Conservation (phyloP, 805 yeast species). For the Sugiyamaella boreocaroliniensis region DNA sequence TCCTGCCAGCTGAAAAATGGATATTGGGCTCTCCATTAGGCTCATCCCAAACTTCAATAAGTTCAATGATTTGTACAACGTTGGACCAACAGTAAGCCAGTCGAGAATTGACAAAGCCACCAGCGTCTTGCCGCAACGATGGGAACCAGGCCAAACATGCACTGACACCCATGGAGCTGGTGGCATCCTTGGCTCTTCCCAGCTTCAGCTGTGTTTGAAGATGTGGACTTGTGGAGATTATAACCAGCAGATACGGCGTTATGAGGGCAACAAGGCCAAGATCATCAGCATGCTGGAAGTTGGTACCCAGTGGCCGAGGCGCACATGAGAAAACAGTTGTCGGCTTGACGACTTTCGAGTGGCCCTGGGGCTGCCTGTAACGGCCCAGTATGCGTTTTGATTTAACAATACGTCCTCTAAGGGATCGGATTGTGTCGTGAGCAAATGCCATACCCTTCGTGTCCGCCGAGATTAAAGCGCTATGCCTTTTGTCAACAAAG, state of each 20-base stretch:
- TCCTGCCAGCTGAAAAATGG: conserved; percentile 36
- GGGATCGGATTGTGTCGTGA: conserved; percentile 57
- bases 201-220: conserved; percentile 48
- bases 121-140: conserved; percentile 26
- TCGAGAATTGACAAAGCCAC: conserved; percentile 19
- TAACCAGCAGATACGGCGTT: conserved; percentile 43
- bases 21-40: conserved; percentile 22
- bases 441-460: conserved; percentile 49
- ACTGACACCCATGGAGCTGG: conserved; percentile 27
- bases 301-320: conserved; percentile 56
- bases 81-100: conserved; percentile 69
- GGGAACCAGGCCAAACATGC: conserved; percentile 66
- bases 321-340: conserved; percentile 38
- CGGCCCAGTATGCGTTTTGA: conserved; percentile 50
- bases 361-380: conserved; percentile 19
- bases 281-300: conserved; percentile 47
- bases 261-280: conserved; percentile 57
- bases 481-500: conserved; percentile 45
- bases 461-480: conserved; percentile 54
- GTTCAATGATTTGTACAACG: conserved; percentile 48
- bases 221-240: conserved; percentile 50
- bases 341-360: conserved; percentile 11
- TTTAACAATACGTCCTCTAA: conserved; percentile 44
- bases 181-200: conserved; percentile 40
- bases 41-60: conserved; percentile 32